These are phyloP conservation scores for Penicillium longicatenatum DNA, from an alignment of 495 filamentous ascomycete species.

Conservation along the genomic window DNA sequence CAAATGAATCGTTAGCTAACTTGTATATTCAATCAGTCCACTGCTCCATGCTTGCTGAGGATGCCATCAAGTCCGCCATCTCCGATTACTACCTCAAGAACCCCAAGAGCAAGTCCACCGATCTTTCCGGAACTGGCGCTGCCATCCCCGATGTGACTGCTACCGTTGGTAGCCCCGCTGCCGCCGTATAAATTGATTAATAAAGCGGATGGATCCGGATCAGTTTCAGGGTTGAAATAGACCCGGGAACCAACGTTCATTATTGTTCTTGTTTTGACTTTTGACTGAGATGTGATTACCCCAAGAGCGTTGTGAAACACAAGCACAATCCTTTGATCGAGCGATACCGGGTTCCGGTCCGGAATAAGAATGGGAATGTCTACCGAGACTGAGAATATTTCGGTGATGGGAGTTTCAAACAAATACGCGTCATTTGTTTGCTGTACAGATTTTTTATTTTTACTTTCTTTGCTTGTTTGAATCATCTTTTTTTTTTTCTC, in stretches of 20 bases:
- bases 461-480: slow-evolving; percentile 17
- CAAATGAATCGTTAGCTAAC: slow-evolving; percentile 17
- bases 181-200: slow-evolving; percentile 28
- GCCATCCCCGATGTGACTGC: slow-evolving; percentile 56
- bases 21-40: slow-evolving; percentile 62
- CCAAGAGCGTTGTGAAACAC: slow-evolving; percentile 11
- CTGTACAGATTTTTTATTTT: slow-evolving; percentile 33
- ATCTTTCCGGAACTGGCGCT: slow-evolving; percentile 70
- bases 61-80: slow-evolving; percentile 99
- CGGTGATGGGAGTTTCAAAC: slow-evolving; percentile 23
- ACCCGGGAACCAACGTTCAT: slow-evolving; percentile 12
- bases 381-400: slow-evolving; percentile 6
- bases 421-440: slow-evolving; percentile 32
- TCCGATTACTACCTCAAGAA: slow-evolving; percentile 96
- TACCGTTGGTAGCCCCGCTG: slow-evolving; percentile 26
- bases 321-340: slow-evolving; percentile 29
- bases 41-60: slow-evolving; percentile 98
- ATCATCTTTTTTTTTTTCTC: slow-evolving; percentile 17
- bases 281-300: slow-evolving; percentile 9
- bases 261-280: slow-evolving; percentile 5
- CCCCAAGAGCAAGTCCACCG: slow-evolving; percentile 69
- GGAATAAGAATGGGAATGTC: slow-evolving; percentile 7
- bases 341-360: slow-evolving; percentile 3
- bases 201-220: slow-evolving; percentile 5
- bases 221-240: background rate